A percentile compares a stretch with the other conserved stretches of the same genome.
These are phyloP conservation scores for Aspergillus pseudoglaucus DNA, from an alignment of 2,329 filamentous ascomycete genomes.

Conservation along the genomic window DNA sequence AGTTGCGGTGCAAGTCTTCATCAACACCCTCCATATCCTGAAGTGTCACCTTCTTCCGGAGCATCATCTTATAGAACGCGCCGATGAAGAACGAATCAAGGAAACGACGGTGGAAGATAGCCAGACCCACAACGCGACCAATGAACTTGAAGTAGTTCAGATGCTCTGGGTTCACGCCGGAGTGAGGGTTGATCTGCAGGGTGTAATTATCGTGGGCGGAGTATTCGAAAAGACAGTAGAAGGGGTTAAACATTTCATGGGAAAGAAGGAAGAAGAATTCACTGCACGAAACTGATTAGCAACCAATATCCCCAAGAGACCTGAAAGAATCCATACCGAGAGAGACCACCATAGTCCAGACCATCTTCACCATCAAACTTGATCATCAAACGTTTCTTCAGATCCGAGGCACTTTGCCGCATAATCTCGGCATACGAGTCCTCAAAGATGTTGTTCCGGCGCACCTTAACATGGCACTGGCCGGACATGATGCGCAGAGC, in stretches of 20 bases:
- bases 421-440: slow-evolving; percentile 99
- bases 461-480: slow-evolving; percentile 96
- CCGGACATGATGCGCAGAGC: slow-evolving; percentile 91
- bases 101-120: slow-evolving; percentile 97
- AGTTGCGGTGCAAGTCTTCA: slow-evolving; percentile 90
- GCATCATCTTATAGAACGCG: slow-evolving; percentile 98
- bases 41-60: slow-evolving; percentile 84
- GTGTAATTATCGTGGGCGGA: slow-evolving; percentile 99
- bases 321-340: slow-evolving; percentile 48
- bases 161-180: slow-evolving; percentile 98
- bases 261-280: slow-evolving; percentile 99
- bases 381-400: slow-evolving; percentile 99
- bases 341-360: slow-evolving; percentile 94
- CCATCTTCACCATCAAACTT: slow-evolving; percentile 99
- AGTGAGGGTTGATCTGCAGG: slow-evolving; percentile 98
- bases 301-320: neutral
- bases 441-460: slow-evolving; percentile 94
- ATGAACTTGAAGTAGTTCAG: slow-evolving; percentile 99
- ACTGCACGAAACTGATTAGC: slow-evolving; percentile 41
- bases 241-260: slow-evolving; percentile 99
- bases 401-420: slow-evolving; percentile 84
- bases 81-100: slow-evolving; percentile 98
- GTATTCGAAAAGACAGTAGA: slow-evolving; percentile 99
- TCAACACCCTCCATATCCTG: slow-evolving; percentile 99
- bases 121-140: slow-evolving; percentile 88